Evolutionary conservation across 2,329 filamentous ascomycete genomes (phyloP).

Genomic region (Dothideomycetidae sp.): DNA sequence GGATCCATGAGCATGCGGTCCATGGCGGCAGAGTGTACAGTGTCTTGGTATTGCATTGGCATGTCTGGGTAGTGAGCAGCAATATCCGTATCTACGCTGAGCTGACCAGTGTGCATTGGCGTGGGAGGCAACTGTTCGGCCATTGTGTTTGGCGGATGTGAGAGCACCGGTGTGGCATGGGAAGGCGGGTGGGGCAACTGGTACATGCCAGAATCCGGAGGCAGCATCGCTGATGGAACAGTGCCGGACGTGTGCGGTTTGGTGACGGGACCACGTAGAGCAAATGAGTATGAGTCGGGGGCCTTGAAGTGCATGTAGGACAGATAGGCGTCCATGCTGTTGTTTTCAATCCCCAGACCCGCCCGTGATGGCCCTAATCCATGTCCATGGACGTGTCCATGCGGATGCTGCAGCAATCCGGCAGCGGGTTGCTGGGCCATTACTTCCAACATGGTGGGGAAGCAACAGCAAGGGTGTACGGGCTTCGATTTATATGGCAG

Average conservation of each 20-base stretch:
- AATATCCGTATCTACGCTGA: not conserved
- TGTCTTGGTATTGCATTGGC: conserved; percentile 1
- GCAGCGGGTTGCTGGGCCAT: conserved; percentile 8
- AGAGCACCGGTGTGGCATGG: not conserved
- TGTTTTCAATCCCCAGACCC: too few relatives aligned
- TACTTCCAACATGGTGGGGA: conserved; percentile 3
- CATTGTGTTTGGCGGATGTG: not conserved
- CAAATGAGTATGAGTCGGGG: not conserved
- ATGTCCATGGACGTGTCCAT: not conserved
- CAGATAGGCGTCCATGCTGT: not conserved
- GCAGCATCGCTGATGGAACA: not conserved
- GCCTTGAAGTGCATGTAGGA: not conserved
- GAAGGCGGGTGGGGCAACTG: not conserved
- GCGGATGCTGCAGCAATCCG: conserved; percentile 6
- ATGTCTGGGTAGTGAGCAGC: not conserved
- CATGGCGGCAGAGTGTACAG: not conserved
- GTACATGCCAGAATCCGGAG: not conserved
- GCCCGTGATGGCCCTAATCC: too few relatives aligned
- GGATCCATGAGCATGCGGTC: not conserved
- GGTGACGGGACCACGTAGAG: not conserved
- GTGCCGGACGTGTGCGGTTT: not conserved
- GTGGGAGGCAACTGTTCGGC: not conserved
- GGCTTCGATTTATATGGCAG: not conserved
- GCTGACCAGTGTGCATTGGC: not conserved
- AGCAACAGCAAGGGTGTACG: conserved; percentile 1